A percentile compares a stretch with the other conserved stretches of the same genome.
Conservation (phyloP, 768 basidiomycete genomes). For the Russula sp. region DNA sequence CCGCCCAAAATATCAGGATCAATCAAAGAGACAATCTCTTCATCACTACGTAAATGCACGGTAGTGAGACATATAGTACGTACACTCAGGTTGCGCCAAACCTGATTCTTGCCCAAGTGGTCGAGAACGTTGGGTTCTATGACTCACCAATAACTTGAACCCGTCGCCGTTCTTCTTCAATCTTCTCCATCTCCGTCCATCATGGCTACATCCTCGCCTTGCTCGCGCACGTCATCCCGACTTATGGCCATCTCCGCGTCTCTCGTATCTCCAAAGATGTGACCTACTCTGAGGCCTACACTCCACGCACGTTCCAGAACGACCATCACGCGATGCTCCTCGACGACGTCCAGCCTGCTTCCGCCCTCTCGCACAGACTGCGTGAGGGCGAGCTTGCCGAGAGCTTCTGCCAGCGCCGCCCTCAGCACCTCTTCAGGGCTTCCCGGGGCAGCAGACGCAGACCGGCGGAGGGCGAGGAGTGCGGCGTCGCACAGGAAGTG, state of each 20-base stretch:
- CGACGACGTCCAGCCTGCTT: conserved; percentile 8
- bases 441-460: neutral
- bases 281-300: conserved; percentile 9
- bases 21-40: too few species aligned
- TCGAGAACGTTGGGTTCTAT: neutral
- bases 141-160: neutral
- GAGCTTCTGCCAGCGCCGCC: conserved; percentile 1
- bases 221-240: neutral
- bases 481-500: conserved; percentile 13
- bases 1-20: neutral
- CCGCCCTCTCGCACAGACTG: neutral
- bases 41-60: neutral
- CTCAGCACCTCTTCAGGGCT: neutral
- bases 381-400: conserved; percentile 12
- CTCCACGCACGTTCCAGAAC: conserved; percentile 17
- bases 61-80: neutral
- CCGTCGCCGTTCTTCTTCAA: neutral
- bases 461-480: conserved; percentile 1
- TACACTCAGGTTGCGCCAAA: neutral
- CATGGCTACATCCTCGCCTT: neutral
- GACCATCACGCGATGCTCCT: conserved; percentile 10
- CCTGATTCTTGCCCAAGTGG: too few species aligned
- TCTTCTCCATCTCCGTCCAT: neutral
- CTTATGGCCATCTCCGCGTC: neutral
- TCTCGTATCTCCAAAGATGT: neutral